These are phyloP conservation scores for Mrakia hoshinonis DNA, from an alignment of 768 basidiomycete species.

Conservation along the genomic window DNA sequence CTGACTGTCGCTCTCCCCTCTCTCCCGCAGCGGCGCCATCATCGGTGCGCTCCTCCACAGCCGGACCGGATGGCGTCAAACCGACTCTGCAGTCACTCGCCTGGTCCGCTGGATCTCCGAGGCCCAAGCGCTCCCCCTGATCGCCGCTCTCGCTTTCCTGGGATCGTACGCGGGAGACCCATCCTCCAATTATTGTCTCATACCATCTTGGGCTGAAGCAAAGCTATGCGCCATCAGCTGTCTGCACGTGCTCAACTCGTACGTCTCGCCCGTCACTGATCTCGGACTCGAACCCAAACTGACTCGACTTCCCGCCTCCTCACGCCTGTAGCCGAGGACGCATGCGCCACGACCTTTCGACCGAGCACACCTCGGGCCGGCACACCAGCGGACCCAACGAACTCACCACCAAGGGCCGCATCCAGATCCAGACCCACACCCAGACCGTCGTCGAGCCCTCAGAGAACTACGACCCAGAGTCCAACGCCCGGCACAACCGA, in stretches of 20 bases:
- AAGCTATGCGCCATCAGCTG: not conserved
- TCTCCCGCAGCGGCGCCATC: not conserved
- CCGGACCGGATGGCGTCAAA: not conserved
- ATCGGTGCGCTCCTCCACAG: not conserved
- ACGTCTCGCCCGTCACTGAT: not conserved
- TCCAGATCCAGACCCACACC: not conserved
- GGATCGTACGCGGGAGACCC: not conserved
- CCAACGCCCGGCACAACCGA: not conserved
- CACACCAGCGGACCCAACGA: not conserved
- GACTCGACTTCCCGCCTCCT: not conserved
- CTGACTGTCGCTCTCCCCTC: too few relatives aligned
- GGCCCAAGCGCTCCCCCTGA: constrained; percentile 1
- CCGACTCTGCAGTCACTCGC: not conserved
- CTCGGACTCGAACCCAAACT: not conserved
- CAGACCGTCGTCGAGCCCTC: not conserved
- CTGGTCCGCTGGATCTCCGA: not conserved
- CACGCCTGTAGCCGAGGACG: not conserved
- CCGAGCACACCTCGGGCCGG: constrained; percentile 1
- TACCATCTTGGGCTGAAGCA: not conserved
- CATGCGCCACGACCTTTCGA: not conserved
- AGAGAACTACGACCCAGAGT: not conserved
- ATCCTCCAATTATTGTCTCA: not conserved
- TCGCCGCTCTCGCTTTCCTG: not conserved
- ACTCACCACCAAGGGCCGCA: not conserved
- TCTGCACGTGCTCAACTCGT: not conserved